phyloP scores from a whole-genome alignment of 2,329 filamentous ascomycete genomes.

The Clonostachys chloroleuca region DNA sequence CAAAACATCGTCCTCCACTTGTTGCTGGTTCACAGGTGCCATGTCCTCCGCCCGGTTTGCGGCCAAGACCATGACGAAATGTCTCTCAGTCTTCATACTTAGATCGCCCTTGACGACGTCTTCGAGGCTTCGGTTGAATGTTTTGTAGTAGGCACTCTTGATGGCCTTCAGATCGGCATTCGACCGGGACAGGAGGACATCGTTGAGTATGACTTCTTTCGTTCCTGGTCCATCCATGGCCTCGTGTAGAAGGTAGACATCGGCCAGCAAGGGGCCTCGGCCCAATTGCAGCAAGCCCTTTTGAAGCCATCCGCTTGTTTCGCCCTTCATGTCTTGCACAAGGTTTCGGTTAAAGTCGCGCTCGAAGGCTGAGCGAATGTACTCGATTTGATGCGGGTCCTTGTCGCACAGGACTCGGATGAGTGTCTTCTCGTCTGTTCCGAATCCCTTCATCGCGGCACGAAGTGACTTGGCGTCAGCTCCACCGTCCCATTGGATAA shows the following conservation, averaged over 20 bases:
- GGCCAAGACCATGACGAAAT: constrained; percentile 79
- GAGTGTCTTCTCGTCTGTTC: constrained; percentile 77
- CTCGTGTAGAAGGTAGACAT: constrained; percentile 65
- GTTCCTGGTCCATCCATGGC: constrained; percentile 79
- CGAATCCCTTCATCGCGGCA: constrained; percentile 88
- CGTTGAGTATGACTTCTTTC: constrained; percentile 81
- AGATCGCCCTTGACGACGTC: constrained; percentile 72
- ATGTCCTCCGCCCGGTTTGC: constrained; percentile 75
- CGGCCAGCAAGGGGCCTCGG: constrained; percentile 74
- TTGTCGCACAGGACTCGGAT: constrained; percentile 67
- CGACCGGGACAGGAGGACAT: constrained; percentile 74
- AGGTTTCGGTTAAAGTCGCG: constrained; percentile 63
- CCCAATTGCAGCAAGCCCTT: constrained; percentile 71
- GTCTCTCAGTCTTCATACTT: constrained; percentile 77
- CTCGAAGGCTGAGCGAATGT: constrained; percentile 63
- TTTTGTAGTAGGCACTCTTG: constrained; percentile 69
- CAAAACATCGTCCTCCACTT: constrained; percentile 71
- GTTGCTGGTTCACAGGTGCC: constrained; percentile 65
- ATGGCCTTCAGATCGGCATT: constrained; percentile 89
- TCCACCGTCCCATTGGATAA: constrained; percentile 64
- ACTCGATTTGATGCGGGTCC: constrained; percentile 72
- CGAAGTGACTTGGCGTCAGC: constrained; percentile 68
- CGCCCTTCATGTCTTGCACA: constrained; percentile 69
- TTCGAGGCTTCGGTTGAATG: constrained; percentile 64
- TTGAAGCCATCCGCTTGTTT: constrained; percentile 72